Conservation (phyloP, 2,329 filamentous ascomycete species). For the Penicillium olsonii region DNA sequence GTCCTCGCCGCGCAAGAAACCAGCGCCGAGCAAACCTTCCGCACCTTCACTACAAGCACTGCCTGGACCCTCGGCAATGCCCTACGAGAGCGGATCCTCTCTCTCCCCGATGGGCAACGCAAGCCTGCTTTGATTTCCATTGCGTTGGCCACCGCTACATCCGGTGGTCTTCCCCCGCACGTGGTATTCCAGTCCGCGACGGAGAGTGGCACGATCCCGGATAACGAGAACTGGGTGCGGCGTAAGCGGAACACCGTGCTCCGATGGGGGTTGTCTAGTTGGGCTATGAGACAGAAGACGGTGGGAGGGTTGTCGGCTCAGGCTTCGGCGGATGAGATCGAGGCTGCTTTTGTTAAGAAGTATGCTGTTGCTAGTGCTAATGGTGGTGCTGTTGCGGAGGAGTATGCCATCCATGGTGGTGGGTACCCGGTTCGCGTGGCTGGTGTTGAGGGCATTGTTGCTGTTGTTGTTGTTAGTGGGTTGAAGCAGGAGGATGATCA, state of each 20-base stretch:
- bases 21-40: conserved; percentile 33
- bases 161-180: conserved; percentile 45
- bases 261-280: conserved; percentile 69
- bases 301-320: conserved; percentile 14
- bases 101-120: conserved; percentile 33
- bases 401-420: conserved; percentile 78
- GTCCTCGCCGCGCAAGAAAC: conserved; percentile 34
- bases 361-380: conserved; percentile 61
- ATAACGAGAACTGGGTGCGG: conserved; percentile 70
- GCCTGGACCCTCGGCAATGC: conserved; percentile 42
- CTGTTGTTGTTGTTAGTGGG: conserved; percentile 73
- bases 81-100: conserved; percentile 41
- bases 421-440: conserved; percentile 71
- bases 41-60: conserved; percentile 40
- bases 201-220: conserved; percentile 66
- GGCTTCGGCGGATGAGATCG: conserved; percentile 52
- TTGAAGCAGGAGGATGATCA: conserved; percentile 78
- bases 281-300: conserved; percentile 71
- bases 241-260: conserved; percentile 73
- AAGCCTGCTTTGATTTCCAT: conserved; percentile 46
- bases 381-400: conserved; percentile 47
- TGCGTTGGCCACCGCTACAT: conserved; percentile 26
- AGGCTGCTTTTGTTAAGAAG: conserved; percentile 64
- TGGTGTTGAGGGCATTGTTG: conserved; percentile 74
- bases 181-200: conserved; percentile 71